Percentiles rank a stretch among this genome's conserved stretches.
These are phyloP conservation scores for Colletotrichum sansevieriae DNA, from an alignment of 2,329 filamentous ascomycete species.

Conservation along the genomic window DNA sequence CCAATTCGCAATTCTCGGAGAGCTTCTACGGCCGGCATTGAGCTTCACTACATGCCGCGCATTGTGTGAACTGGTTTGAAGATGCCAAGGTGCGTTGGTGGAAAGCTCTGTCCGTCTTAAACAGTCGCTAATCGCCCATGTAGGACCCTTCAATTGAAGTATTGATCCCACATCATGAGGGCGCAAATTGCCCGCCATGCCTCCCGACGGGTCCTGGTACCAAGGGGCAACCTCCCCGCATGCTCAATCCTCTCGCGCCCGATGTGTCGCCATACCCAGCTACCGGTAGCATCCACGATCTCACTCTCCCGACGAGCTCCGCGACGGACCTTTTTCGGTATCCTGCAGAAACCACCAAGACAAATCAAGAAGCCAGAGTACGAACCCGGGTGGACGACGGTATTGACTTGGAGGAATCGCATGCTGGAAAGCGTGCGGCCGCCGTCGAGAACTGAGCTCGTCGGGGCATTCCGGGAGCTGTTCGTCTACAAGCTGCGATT, in stretches of 20 bases:
- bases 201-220: conserved; percentile 54
- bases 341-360: conserved; percentile 72
- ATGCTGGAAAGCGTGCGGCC: conserved; percentile 73
- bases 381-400: conserved; percentile 78
- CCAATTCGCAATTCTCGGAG: conserved; percentile 33
- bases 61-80: conserved; percentile 19
- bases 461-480: conserved; percentile 74
- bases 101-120: not conserved
- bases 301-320: conserved; percentile 44
- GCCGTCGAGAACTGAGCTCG: conserved; percentile 73
- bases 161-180: conserved; percentile 55
- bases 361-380: conserved; percentile 72
- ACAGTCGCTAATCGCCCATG: not conserved
- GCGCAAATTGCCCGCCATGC: conserved; percentile 60
- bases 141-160: conserved; percentile 29
- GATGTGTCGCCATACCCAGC: conserved; percentile 44
- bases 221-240: conserved; percentile 50
- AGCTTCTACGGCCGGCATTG: conserved; percentile 38
- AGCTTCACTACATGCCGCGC: conserved; percentile 37
- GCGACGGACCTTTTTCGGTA: conserved; percentile 68
- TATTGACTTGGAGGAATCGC: conserved; percentile 77
- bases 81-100: conserved; percentile 33
- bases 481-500: conserved; percentile 68
- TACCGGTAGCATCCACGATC: conserved; percentile 43
- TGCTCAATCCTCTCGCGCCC: conserved; percentile 50